Evolutionary conservation across 2,329 filamentous ascomycete genomes (phyloP), one percentile per base, ranked within the genome.

Genomic region (Colletotrichum siamense): DNA sequence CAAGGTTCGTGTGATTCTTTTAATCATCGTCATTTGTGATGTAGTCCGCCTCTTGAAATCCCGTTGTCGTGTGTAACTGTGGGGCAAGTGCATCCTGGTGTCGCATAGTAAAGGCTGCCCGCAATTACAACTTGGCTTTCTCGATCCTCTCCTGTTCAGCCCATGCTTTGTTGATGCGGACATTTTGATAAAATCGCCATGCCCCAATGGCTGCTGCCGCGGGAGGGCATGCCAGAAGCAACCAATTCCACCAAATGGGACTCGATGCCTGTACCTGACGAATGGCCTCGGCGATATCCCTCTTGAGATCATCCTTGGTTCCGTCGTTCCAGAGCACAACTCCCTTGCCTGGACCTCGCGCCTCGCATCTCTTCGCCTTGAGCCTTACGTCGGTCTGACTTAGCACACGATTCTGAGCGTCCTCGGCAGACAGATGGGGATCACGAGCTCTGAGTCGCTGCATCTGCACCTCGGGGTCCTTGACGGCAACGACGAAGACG

Each of bases 261-360:
- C 94, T 97, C 22, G 86, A 85, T 62, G 81, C 87, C 80, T 88
- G 89, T 49, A 98, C 86, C 76, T 89, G 89, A 6, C 81, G 82
- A 87, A 99, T 92, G 9, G 93, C 94, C 75, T 86, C 87, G 68
- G 89, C 88, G 13, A 99, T 87, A 83, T 95, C 92, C 67, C 82
- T 84, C 84, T 91, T 90, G 81, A 99, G 84, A 77, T 95, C 92
- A 44, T 92, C 92, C 81, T 89, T 93, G 63, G 92, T 92, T 4
- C 91, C 92, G 85, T 99, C 96, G 86, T 99, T 99, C 95, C 95
- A 97, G 28, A 99, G 90, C 39, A 98, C 95, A 5, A 96, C 90
- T 0, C 96, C 96, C 64, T 89, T 90, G 8, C 92, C 92, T 61
- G 85, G 83, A 68, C 88, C 91, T 62, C 95, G 88, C 63, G 90